Conservation (phyloP, 768 basidiomycete genomes). For the Mycena latifolia region DNA sequence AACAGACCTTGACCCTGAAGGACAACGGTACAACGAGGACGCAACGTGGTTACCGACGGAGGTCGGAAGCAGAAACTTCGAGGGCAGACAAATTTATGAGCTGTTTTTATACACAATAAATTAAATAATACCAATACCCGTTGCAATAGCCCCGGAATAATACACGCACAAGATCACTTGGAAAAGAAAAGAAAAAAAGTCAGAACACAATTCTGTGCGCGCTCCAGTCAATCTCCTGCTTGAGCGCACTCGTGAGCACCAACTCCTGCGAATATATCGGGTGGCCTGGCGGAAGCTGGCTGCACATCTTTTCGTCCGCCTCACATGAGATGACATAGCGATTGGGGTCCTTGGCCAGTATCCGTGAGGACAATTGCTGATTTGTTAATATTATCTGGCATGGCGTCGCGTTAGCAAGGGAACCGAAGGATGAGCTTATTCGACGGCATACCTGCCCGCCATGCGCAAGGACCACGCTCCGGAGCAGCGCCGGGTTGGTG, state of each 20-base stretch:
- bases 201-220: constrained; percentile 33
- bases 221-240: constrained; percentile 78
- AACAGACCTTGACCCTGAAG: too few relatives aligned
- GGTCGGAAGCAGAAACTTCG: not conserved
- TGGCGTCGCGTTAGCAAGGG: constrained; percentile 8
- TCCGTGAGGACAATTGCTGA: constrained; percentile 65
- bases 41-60: too few relatives aligned
- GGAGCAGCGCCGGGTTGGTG: constrained; percentile 66
- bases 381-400: constrained; percentile 51
- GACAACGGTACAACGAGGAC: too few relatives aligned
- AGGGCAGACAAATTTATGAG: too few relatives aligned
- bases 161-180: not conserved
- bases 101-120: too few relatives aligned
- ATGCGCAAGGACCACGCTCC: constrained; percentile 74
- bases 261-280: constrained; percentile 80
- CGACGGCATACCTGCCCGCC: constrained; percentile 74
- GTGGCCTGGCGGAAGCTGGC: constrained; percentile 63
- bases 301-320: constrained; percentile 79
- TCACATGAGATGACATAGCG: constrained; percentile 76
- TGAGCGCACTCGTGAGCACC: constrained; percentile 71
- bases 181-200: not conserved
- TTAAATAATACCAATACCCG: too few relatives aligned
- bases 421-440: not conserved
- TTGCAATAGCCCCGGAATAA: too few relatives aligned
- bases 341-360: constrained; percentile 60